Base-by-base conservation (phyloP, 1,284 basidiomycete species). In the Apiotrichum veenhuisii region DNA sequence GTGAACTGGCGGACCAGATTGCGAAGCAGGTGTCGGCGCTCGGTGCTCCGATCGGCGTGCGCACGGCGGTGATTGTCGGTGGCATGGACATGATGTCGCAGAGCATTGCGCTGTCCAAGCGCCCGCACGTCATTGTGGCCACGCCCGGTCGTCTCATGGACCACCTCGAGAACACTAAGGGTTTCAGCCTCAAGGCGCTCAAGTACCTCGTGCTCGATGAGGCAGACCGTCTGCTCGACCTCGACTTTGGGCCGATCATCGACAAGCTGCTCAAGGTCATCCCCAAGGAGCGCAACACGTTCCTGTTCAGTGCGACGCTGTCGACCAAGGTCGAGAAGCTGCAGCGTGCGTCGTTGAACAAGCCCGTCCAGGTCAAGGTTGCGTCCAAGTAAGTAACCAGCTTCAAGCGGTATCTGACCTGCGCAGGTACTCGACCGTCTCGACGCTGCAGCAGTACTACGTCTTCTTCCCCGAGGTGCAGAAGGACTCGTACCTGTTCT, bases 251-350 rank as follows among this genome's bases (percentile, higher is more conserved):
- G 20, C 88, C 91, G 37, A 89, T 91, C 56, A 94, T 99, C 63
- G 96, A 98, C 80, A 95, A 94, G 80, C 92, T 99, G 61, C 81
- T 99, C 44, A 96, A 96, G 78, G 85, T 90, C 43, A 89, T 98
- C 63, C 96, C 96, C 20, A 89, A 87, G 70, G 94, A 98, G 70
- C 84, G 96, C 22, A 89, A 87, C 36, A 99, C 96, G 0, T 98
- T 94, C 75, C 83, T 99, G 1, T 99, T 96, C 81, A 96, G 93
- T 17, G 96, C 96, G 1, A 99, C 96, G n/a, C 98, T 99, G 94
- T 97, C 95, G 2, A 96, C 92, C 23, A 98, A 98, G 77, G 93
- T 99, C 12, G 93, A 91, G 25, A 98, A 98, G 77, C 81, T 99
- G 10, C 95, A 98, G 75, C 81, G 96, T 54, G 95, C 96, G n/a